These are phyloP conservation scores for Dalbergia oliveri DNA, from an alignment of 306 rosid species.

Conservation along the genomic window DNA sequence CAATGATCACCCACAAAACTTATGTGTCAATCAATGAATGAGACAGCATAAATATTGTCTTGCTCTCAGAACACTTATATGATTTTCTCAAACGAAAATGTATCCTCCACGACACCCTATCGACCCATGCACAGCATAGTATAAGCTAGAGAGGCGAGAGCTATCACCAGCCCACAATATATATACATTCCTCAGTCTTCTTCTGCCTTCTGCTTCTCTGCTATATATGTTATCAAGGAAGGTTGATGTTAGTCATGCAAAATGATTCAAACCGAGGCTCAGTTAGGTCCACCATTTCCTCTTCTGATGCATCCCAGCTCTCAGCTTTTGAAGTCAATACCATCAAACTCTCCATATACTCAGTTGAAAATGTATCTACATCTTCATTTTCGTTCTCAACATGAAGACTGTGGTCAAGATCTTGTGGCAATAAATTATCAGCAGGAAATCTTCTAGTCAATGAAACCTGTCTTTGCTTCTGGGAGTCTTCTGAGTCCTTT, in stretches of 20 bases:
- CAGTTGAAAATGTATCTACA: slow-evolving; percentile 55
- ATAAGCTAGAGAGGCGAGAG: slow-evolving; percentile 8
- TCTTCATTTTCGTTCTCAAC: slow-evolving; percentile 47
- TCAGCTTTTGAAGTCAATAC: slow-evolving; percentile 62
- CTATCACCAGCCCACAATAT: background rate
- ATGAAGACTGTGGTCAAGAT: slow-evolving; percentile 51
- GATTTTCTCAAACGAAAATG: background rate
- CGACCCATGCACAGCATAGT: background rate
- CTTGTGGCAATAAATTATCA: slow-evolving; percentile 51
- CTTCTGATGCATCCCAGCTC: slow-evolving; percentile 63
- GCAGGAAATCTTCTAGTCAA: slow-evolving; percentile 50
- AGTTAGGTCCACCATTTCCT: slow-evolving; percentile 78
- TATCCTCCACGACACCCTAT: slow-evolving; percentile 42
- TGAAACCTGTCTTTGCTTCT: slow-evolving; percentile 61
- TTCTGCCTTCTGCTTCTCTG: slow-evolving; percentile 24
- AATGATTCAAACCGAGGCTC: slow-evolving; percentile 94
- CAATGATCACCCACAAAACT: too few species aligned
- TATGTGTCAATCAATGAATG: too few species aligned
- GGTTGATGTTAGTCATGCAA: slow-evolving; percentile 52
- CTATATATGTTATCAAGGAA: slow-evolving; percentile 40
- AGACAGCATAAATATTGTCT: too few species aligned
- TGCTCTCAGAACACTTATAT: too few species aligned
- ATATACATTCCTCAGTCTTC: slow-evolving; percentile 2
- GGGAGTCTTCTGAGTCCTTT: slow-evolving; percentile 53
- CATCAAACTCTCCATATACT: slow-evolving; percentile 61